Evolutionary conservation across 2,329 filamentous ascomycete species (phyloP), one percentile per base, ranked within the genome.

Genomic region (Aspergillus sp.): DNA sequence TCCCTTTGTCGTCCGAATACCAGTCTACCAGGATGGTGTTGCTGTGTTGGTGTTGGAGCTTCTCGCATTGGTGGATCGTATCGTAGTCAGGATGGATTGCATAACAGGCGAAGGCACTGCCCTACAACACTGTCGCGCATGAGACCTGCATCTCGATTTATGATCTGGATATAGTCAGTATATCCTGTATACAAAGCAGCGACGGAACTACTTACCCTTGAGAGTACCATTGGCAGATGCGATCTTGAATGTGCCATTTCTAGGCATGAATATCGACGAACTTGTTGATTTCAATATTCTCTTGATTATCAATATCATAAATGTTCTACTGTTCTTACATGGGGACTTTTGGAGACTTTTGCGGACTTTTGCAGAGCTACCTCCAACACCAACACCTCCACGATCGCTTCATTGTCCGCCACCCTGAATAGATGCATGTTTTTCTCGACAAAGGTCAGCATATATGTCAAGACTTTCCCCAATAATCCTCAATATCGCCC

Each of bases 401-500:
- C 17, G 17, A 12, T 30, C 7, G 25, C 25, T 9, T 35, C 13
- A n/a, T 13, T 35, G 7, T 17, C 3, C n/a, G 15, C 32, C 15
- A n/a, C 32, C 1, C 7, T 35, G 13, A n/a, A n/a, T 4, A 5
- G 10, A 17, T 35, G n/a, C n/a, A n/a, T 35, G 9, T 35, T 17
- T 17, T 35, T 35, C 33, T 35, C n/a, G 5, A 13, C 33, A 35
- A 35, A 35, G 33, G 7, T 46, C 33, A 7, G 53, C 56, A 41
- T 58, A 57, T 5, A 71, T 56, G 44, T 70, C 66, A n/a, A 72
- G 51, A 20, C 67, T 61, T 35, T 59, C 64, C 0, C 70, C 69
- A 49, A 73, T 72, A 1, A 71, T 58, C 48, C 69, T 66, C 6
- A 73, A 62, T 46, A 73, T 67, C 2, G 68, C 65, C 70, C 70